Percentiles rank a stretch among this genome's conserved stretches.
Evolutionary conservation across 2,329 filamentous ascomycete species (phyloP).

Genomic region (Stagonosporopsis chrysanthemi): DNA sequence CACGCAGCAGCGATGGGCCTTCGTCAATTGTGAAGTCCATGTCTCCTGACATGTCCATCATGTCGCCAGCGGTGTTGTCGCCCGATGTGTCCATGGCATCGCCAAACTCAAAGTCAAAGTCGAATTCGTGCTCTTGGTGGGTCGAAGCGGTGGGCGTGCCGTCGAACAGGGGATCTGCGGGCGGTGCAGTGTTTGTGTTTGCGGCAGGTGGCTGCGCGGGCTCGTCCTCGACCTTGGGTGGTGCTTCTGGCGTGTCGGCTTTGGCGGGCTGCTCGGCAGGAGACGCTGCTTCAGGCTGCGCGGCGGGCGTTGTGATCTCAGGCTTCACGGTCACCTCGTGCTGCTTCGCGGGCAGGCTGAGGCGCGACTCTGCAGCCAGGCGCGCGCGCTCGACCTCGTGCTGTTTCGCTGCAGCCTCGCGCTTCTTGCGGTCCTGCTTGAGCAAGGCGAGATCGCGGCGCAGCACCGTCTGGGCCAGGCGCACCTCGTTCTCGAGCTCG

Average conservation of each 20-base stretch:
- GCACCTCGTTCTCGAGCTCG: constrained; percentile 57
- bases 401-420: constrained; percentile 44
- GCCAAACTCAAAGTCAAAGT: constrained; percentile 51
- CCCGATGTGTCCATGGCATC: constrained; percentile 38
- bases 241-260: constrained; percentile 18
- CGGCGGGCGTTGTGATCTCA: constrained; percentile 24
- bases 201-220: constrained; percentile 23
- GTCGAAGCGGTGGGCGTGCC: constrained; percentile 37
- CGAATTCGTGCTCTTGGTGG: constrained; percentile 41
- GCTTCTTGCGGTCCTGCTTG: constrained; percentile 45
- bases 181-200: constrained; percentile 24
- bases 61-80: constrained; percentile 29
- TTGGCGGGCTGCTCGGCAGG: constrained; percentile 9
- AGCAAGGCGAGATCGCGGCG: constrained; percentile 48
- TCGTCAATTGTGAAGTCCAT: constrained; percentile 46
- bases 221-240: constrained; percentile 25
- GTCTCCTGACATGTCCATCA: constrained; percentile 39
- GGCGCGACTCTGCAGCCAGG: constrained; percentile 39
- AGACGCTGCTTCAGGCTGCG: constrained; percentile 17
- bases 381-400: constrained; percentile 43
- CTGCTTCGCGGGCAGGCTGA: constrained; percentile 12
- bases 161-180: constrained; percentile 43
- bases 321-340: constrained; percentile 22
- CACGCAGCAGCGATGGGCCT: constrained; percentile 41
- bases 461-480: constrained; percentile 44